Evolutionary conservation across 2,329 filamentous ascomycete species (phyloP).

Genomic region (Ceratocystis lukuohia): DNA sequence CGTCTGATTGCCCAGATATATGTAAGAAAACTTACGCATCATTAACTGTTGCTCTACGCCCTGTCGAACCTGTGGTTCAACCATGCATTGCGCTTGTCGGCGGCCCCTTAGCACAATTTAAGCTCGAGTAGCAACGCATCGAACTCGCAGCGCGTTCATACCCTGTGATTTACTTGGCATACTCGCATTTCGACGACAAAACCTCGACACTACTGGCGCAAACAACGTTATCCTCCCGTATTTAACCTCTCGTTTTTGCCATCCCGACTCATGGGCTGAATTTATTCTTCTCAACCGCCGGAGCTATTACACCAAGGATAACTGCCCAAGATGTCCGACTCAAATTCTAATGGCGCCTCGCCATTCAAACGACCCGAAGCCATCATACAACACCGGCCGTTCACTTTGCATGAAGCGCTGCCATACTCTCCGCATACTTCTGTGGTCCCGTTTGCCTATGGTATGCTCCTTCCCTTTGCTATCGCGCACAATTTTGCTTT

Average conservation of each 20-base stretch:
- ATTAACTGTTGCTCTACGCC: neutral
- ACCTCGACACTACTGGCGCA: constrained; percentile 6
- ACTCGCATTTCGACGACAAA: neutral
- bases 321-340: constrained; percentile 8
- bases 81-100: constrained; percentile 8
- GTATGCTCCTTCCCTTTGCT: constrained; percentile 30
- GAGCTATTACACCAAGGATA: neutral
- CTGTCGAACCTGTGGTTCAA: neutral
- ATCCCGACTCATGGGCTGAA: neutral
- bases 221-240: neutral
- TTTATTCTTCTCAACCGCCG: neutral
- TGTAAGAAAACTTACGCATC: neutral
- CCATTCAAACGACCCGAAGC: constrained; percentile 15
- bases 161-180: neutral
- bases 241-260: neutral
- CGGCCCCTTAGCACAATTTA: constrained; percentile 8
- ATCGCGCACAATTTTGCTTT: neutral
- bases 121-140: constrained; percentile 8
- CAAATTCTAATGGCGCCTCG: constrained; percentile 15
- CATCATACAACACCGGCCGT: constrained; percentile 30
- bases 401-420: constrained; percentile 59
- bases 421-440: constrained; percentile 75
- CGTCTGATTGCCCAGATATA: neutral
- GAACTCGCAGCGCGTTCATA: neutral
- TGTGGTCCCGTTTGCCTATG: constrained; percentile 63